These are phyloP conservation scores for Discostella stelligeroides DNA, from an alignment of 108 stramenopile genomes.

Conservation along the genomic window DNA sequence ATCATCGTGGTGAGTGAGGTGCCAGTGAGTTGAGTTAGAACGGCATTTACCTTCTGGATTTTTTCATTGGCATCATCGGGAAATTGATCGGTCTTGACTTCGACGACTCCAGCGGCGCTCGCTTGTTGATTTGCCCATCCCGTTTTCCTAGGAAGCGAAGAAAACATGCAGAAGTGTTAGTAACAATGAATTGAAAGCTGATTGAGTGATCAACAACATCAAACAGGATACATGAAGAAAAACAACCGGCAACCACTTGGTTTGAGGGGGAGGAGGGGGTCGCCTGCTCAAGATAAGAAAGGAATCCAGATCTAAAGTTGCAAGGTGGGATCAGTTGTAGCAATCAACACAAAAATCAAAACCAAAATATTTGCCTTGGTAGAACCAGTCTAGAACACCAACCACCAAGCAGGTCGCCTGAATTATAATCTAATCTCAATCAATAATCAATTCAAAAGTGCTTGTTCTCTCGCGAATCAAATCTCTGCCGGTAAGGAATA, in stretches of 20 bases:
- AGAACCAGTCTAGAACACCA: too few species aligned
- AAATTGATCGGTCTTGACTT: conserved; percentile 64
- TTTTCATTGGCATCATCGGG: conserved; percentile 76
- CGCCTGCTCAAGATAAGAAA: conserved; percentile 17
- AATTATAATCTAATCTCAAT: too few species aligned
- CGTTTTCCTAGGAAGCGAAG: conserved; percentile 59
- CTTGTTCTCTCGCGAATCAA: not conserved
- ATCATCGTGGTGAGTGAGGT: conserved; percentile 46
- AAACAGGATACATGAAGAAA: not conserved
- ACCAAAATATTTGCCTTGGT: conserved; percentile 22
- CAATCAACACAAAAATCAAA: conserved; percentile 9
- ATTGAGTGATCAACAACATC: not conserved
- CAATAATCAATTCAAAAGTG: not conserved
- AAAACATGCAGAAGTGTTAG: conserved; percentile 2
- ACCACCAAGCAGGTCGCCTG: too few species aligned
- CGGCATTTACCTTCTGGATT: conserved; percentile 61
- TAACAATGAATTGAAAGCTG: not conserved
- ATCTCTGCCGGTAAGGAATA: conserved; percentile 35
- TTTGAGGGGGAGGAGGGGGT: not conserved
- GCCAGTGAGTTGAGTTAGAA: conserved; percentile 56
- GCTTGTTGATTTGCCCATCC: conserved; percentile 85
- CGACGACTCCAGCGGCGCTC: conserved; percentile 54
- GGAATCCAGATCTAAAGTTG: conserved; percentile 26
- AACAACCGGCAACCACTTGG: not conserved
- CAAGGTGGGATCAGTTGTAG: conserved; percentile 14